Evolutionary conservation across 2,329 filamentous ascomycete genomes (phyloP).

Genomic region (Volutella citrinella): DNA sequence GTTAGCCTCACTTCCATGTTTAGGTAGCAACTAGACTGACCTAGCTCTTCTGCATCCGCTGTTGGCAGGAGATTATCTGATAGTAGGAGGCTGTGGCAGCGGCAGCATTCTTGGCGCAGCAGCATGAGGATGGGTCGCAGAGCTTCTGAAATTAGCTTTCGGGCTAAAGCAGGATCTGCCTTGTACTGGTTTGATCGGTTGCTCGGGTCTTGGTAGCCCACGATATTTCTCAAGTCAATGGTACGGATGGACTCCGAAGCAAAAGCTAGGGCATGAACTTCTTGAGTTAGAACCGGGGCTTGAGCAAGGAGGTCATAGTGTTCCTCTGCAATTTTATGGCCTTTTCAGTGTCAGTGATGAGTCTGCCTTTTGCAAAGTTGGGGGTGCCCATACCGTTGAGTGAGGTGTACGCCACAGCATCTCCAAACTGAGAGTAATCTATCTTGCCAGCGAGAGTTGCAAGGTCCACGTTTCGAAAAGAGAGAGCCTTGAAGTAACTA

Average conservation of each 20-base stretch:
- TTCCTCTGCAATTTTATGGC: constrained; percentile 45
- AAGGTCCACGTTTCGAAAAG: constrained; percentile 51
- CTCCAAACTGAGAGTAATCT: constrained; percentile 43
- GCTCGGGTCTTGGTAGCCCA: constrained; percentile 26
- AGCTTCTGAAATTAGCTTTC: constrained; percentile 36
- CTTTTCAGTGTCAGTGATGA: constrained; percentile 24
- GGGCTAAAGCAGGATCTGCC: constrained; percentile 18
- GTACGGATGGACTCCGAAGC: constrained; percentile 53
- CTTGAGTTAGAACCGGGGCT: constrained; percentile 52
- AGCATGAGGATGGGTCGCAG: constrained; percentile 48
- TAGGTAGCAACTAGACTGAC: constrained; percentile 27
- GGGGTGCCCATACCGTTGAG: constrained; percentile 46
- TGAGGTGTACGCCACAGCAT: constrained; percentile 49
- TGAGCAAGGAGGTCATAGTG: constrained; percentile 47
- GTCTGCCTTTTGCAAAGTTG: not conserved
- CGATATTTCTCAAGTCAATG: constrained; percentile 48
- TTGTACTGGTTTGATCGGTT: constrained; percentile 21
- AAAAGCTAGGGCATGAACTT: constrained; percentile 54
- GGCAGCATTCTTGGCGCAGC: constrained; percentile 42
- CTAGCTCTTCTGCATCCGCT: constrained; percentile 47
- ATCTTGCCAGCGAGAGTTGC: constrained; percentile 35
- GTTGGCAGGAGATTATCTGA: constrained; percentile 47
- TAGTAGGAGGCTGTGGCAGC: constrained; percentile 50
- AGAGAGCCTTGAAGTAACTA: constrained; percentile 57
- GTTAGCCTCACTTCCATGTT: constrained; percentile 7